These are phyloP conservation scores for Rhizophora mangle DNA, from an alignment of 345 rosid species.

Conservation along the genomic window DNA sequence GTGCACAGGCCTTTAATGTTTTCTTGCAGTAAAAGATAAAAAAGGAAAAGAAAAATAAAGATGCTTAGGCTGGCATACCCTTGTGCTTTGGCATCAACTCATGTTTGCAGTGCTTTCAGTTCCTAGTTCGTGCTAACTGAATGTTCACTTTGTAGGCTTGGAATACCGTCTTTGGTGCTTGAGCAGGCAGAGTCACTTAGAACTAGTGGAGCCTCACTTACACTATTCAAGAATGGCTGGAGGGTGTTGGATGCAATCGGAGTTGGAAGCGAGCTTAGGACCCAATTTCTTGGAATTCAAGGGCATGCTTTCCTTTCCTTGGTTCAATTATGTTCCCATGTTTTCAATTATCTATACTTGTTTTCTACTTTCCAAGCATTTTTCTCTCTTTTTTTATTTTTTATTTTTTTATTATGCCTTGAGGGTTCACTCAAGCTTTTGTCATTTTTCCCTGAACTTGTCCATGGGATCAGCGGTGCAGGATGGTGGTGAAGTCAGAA, in stretches of 20 bases:
- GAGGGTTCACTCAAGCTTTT: neutral
- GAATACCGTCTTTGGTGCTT: conserved; percentile 70
- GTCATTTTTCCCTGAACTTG: conserved; percentile 36
- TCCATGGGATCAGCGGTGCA: conserved; percentile 72
- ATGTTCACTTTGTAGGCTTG: conserved; percentile 41
- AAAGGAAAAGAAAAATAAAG: too few species aligned
- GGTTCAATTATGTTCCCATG: neutral
- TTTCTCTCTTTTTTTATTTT: neutral
- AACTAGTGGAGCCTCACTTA: conserved; percentile 83
- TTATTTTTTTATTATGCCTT: too few species aligned
- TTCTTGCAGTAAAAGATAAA: too few species aligned
- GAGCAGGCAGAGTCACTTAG: conserved; percentile 88
- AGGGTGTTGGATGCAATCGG: conserved; percentile 82
- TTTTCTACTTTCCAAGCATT: neutral
- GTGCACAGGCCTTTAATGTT: too few species aligned
- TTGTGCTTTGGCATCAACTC: neutral
- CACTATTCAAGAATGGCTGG: conserved; percentile 97
- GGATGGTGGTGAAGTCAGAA: conserved; percentile 78
- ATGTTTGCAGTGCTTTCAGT: too few species aligned
- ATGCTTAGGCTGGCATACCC: too few species aligned
- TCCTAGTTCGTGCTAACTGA: too few species aligned
- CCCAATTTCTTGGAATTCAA: conserved; percentile 74
- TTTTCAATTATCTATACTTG: too few species aligned
- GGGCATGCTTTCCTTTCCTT: conserved; percentile 39
- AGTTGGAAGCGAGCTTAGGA: conserved; percentile 67